These are phyloP conservation scores for Daldinia eschscholtzii DNA, from an alignment of 2,329 filamentous ascomycete genomes.

Conservation along the genomic window DNA sequence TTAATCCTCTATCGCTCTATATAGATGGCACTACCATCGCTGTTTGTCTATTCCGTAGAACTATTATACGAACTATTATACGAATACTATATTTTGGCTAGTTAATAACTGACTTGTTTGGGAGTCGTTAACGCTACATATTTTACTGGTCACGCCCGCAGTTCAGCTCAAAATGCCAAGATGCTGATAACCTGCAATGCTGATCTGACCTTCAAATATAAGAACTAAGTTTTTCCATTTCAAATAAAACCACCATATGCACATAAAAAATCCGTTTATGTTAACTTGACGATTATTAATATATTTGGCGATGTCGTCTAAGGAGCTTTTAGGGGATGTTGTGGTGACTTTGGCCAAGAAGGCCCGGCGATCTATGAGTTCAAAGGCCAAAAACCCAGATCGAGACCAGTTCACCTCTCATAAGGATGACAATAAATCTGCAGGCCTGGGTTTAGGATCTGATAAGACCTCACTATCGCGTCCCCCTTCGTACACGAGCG, in stretches of 20 bases:
- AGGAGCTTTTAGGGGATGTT: slow-evolving; percentile 26
- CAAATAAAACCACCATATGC: background rate
- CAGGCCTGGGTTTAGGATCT: background rate
- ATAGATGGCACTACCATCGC: background rate
- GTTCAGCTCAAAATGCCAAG: slow-evolving; percentile 19
- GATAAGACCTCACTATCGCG: background rate
- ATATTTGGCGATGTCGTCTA: slow-evolving; percentile 33
- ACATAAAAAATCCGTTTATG: no score
- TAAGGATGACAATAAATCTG: background rate
- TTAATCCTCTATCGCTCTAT: background rate
- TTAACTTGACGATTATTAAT: background rate
- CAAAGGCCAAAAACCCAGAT: slow-evolving; percentile 7
- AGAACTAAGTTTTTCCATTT: background rate
- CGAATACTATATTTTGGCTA: background rate
- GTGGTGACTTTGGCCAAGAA: slow-evolving; percentile 26
- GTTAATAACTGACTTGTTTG: background rate
- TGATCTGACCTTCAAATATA: background rate
- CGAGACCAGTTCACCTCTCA: background rate
- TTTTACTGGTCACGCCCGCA: background rate
- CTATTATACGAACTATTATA: no score
- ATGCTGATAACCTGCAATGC: background rate
- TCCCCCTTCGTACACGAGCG: slow-evolving; percentile 13
- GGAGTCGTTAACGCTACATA: background rate
- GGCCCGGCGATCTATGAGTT: slow-evolving; percentile 26
- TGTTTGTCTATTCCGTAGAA: background rate